phyloP scores from a whole-genome alignment of 2,329 filamentous ascomycete species.

The Fonsecaea pedrosoi region DNA sequence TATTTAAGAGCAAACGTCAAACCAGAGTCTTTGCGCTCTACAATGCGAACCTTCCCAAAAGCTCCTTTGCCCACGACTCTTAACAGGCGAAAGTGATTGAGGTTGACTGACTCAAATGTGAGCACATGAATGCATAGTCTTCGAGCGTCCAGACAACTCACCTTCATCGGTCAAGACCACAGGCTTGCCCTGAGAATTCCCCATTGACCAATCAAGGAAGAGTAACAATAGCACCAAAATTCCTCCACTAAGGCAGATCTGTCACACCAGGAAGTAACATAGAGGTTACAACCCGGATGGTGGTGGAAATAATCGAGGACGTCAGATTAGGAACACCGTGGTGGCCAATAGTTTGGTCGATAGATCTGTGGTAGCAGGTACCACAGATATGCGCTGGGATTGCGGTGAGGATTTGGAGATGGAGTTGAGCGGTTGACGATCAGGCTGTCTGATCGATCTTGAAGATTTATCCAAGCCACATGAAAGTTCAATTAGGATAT shows the following conservation, averaged over 20 bases:
- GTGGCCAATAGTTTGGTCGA: neutral
- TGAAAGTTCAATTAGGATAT: conserved; percentile 14
- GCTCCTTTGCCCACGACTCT: conserved; percentile 96
- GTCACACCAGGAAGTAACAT: conserved; percentile 14
- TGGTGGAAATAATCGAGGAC: neutral
- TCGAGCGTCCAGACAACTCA: conserved; percentile 48
- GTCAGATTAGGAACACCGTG: neutral
- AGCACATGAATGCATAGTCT: neutral
- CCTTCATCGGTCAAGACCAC: conserved; percentile 92
- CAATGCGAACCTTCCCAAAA: conserved; percentile 98
- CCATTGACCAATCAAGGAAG: conserved; percentile 65
- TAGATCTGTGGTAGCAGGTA: conserved; percentile 10
- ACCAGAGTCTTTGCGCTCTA: conserved; percentile 94
- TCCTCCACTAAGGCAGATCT: conserved; percentile 15
- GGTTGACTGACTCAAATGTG: conserved; percentile 70
- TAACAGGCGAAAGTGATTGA: conserved; percentile 95
- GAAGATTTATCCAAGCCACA: conserved; percentile 24
- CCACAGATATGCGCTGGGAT: conserved; percentile 13
- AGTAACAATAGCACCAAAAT: conserved; percentile 9
- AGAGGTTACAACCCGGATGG: conserved; percentile 1
- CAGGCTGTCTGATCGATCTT: conserved; percentile 24
- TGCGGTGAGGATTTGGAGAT: conserved; percentile 23
- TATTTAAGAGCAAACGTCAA: conserved; percentile 97
- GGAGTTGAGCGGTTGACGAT: conserved; percentile 23
- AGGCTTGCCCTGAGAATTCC: conserved; percentile 93